Conservation (phyloP, 345 rosid species). For the Carallia pectinifolia region DNA sequence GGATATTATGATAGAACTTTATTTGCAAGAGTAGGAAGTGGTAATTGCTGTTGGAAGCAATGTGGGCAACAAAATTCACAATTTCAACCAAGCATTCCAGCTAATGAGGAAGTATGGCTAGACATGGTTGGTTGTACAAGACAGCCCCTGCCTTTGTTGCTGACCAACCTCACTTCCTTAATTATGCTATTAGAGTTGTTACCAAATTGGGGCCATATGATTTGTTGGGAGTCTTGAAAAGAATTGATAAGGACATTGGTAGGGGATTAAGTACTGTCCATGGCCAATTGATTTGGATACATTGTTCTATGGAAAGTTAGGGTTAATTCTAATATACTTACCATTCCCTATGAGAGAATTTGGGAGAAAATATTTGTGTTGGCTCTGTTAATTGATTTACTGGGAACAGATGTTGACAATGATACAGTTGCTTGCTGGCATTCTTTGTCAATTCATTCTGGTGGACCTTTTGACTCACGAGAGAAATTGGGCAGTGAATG, state of each 20-base stretch:
- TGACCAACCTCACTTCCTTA: constrained; percentile 82
- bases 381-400: constrained; percentile 84
- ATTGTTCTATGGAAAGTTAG: constrained; percentile 75
- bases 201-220: constrained; percentile 85
- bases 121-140: constrained; percentile 83
- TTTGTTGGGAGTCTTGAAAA: constrained; percentile 62
- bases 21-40: constrained; percentile 69
- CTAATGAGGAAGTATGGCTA: constrained; percentile 60
- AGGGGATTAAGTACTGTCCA: constrained; percentile 85
- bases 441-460: constrained; percentile 52
- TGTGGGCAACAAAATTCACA: constrained; percentile 65
- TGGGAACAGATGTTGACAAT: constrained; percentile 59
- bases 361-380: constrained; percentile 92
- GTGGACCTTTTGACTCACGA: constrained; percentile 64
- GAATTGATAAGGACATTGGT: constrained; percentile 76
- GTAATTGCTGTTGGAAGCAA: constrained; percentile 92
- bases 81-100: constrained; percentile 63
- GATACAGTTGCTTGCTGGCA: constrained; percentile 82
- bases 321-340: constrained; percentile 53
- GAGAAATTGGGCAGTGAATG: constrained; percentile 77
- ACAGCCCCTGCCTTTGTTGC: constrained; percentile 80
- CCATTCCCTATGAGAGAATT: constrained; percentile 80
- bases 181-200: constrained; percentile 77
- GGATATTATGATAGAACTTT: constrained; percentile 41
- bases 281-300: constrained; percentile 91